Base-by-base conservation (phyloP, 164 flowering plant genomes). In the Berberis thunbergii region DNA sequence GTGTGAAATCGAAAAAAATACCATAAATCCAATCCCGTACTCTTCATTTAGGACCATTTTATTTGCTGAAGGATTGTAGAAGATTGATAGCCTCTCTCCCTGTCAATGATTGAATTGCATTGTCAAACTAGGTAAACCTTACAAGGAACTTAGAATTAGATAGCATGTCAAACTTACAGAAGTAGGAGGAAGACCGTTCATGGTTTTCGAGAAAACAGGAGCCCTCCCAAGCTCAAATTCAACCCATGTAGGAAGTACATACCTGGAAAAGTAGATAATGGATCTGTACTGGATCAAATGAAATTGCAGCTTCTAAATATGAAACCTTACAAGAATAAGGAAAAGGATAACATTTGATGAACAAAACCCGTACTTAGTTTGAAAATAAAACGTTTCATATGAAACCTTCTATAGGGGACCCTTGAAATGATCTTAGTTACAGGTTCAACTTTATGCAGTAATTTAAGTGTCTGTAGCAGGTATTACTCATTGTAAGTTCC, bases 201-300 rank as follows among this genome's bases (percentile, higher is more conserved):
- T 82, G 52, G 98, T 89, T 80, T 89, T 89, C 95, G 95, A 92
- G 68, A 71, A 92, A 0, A 92, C 86, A n/a, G 98, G 84, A 67
- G 88, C 84, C 74, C 57, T 77, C 61, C 98, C 96, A n/a, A 89
- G 66, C 63, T 89, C 95, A 62, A 89, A 92, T 70, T 75, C 77
- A 49, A 92, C 89, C 98, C 97, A 93, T 40, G 81, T 74, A 44
- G 97, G 94, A 57, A 87, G 89, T 2, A 39, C 13, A 69, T 65
- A 83, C 81, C 97, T 93, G 78, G 1, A 74, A 60, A 38, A 6
- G 38, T 1, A 46, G 13, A 54, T 26, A 26, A 26, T 26, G 26
- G 26, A 7, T 41, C 1, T 41, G 48, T 1, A 43, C 11, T 26
- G 50, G 13, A 41, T 61, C 5, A 60, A 58, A 8, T 49, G 11